Percentiles rank a stretch among this genome's conserved stretches.
phyloP scores from a whole-genome alignment of 768 basidiomycete genomes.

The Lactarius hengduanensis region DNA sequence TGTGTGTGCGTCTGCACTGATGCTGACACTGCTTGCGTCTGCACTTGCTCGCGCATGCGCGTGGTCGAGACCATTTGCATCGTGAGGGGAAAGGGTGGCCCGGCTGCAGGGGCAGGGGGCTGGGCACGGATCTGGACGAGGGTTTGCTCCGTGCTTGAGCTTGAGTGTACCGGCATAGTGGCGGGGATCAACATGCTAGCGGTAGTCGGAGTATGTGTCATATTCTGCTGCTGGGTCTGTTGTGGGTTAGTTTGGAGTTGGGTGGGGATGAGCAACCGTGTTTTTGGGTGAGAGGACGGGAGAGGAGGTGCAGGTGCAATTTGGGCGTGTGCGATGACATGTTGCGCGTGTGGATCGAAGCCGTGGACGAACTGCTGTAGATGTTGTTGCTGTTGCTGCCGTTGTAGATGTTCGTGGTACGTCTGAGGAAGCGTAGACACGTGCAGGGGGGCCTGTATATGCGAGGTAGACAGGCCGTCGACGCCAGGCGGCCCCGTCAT shows the following conservation, averaged over 20 bases:
- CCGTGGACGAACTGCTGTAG: background rate
- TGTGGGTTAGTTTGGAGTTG: background rate
- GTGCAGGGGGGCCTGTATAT: conserved; percentile 4
- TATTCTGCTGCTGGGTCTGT: background rate
- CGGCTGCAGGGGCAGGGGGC: background rate
- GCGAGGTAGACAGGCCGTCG: background rate
- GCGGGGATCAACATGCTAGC: background rate
- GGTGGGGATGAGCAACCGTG: background rate
- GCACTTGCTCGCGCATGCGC: conserved; percentile 3
- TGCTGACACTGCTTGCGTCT: background rate
- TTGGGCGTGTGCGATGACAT: conserved; percentile 17
- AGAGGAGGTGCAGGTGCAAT: background rate
- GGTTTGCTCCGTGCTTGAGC: background rate
- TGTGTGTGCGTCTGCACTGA: background rate
- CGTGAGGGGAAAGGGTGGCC: background rate
- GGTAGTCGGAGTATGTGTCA: conserved; percentile 13
- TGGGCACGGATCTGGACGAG: background rate
- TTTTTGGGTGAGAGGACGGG: background rate
- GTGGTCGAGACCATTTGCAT: background rate
- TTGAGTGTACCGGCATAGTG: background rate
- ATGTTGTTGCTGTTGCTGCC: background rate
- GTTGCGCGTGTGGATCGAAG: conserved; percentile 7
- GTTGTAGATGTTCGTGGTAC: conserved; percentile 9
- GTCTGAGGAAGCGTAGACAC: conserved; percentile 1
- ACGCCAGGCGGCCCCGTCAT: background rate